Evolutionary conservation across 106 monocot species (phyloP).

Genomic region (Narthecium ossifragum): DNA sequence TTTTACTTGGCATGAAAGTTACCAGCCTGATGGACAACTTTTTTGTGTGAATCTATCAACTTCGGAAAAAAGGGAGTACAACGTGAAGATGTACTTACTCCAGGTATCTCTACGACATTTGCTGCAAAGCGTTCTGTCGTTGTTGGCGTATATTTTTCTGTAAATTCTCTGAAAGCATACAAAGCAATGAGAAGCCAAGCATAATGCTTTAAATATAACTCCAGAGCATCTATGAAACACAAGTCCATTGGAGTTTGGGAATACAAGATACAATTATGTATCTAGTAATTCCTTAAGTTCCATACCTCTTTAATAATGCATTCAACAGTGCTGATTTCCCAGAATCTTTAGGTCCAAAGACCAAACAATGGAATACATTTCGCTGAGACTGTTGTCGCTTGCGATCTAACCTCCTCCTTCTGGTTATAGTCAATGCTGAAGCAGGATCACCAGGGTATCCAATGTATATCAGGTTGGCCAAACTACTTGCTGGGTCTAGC

Average conservation of each 20-base stretch:
- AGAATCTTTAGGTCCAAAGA: constrained; percentile 82
- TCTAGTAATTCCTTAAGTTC: too few species aligned
- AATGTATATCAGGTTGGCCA: constrained; percentile 83
- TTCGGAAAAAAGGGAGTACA: too few species aligned
- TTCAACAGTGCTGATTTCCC: constrained; percentile 82
- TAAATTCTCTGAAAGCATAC: constrained; percentile 45
- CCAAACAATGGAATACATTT: constrained; percentile 87
- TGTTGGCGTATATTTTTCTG: constrained; percentile 66
- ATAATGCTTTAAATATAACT: too few species aligned
- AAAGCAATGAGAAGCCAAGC: background rate
- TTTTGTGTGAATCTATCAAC: too few species aligned
- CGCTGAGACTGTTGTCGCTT: constrained; percentile 66
- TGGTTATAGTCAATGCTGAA: constrained; percentile 70
- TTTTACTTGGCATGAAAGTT: too few species aligned
- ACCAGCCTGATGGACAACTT: too few species aligned
- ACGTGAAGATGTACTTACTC: constrained; percentile 32
- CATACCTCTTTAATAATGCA: constrained; percentile 82
- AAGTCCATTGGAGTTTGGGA: too few species aligned
- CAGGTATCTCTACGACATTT: constrained; percentile 63
- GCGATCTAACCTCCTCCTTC: constrained; percentile 68
- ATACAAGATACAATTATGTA: too few species aligned
- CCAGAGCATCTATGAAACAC: too few species aligned
- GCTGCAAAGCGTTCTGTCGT: constrained; percentile 54
- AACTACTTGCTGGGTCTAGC: constrained; percentile 64
- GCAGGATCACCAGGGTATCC: constrained; percentile 65